Base-by-base conservation (phyloP, 2,329 filamentous ascomycete genomes). In the Colletotrichum orbiculare region DNA sequence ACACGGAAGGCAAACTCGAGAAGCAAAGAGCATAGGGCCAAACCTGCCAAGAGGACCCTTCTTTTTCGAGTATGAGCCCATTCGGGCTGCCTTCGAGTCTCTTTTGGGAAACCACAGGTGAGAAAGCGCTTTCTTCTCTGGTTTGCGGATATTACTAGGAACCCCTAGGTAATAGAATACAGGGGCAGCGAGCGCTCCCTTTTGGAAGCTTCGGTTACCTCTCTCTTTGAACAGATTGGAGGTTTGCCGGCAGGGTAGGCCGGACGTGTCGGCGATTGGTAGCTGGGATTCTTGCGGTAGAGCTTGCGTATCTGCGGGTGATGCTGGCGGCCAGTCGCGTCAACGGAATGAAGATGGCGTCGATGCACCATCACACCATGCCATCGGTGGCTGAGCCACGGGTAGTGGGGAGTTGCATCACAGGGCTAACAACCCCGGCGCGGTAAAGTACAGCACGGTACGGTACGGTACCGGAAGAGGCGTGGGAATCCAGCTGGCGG, bases 21-120 rank as follows among this genome's bases (percentile, higher is more conserved):
- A 39, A 35, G 17, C 15, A 43, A 46, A 42, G 15, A 33, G 43
- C 17, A 12, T 8, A n/a, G 50, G 38, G 12, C 41, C 37, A 42
- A 53, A 57, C 42, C 17, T 34, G 62, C 47, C 58, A 56, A 62
- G 52, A 56, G 33, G 58, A 56, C 46, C 58, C 58, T 62, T 57
- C 47, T 62, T 65, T 65, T 65, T 56, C 50, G 33, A 13, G 41
- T n/a, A 38, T 65, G 45, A 53, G 52, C 58, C n/a, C 33, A 42
- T 65, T 25, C 13, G 58, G 25, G 25, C 43, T n/a, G 15, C 10
- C 25, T 13, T 53, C 25, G 25, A n/a, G 6, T 48, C 58, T 48
- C 38, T n/a, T 53, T 62, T 57, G 41, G 58, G 62, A 53, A 62
- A 48, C 33, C 13, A 43, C 17, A 25, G 25, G 33, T 62, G 34